These are phyloP conservation scores for Adansonia rubrostipa DNA, from an alignment of 441 rosid species.

Conservation along the genomic window DNA sequence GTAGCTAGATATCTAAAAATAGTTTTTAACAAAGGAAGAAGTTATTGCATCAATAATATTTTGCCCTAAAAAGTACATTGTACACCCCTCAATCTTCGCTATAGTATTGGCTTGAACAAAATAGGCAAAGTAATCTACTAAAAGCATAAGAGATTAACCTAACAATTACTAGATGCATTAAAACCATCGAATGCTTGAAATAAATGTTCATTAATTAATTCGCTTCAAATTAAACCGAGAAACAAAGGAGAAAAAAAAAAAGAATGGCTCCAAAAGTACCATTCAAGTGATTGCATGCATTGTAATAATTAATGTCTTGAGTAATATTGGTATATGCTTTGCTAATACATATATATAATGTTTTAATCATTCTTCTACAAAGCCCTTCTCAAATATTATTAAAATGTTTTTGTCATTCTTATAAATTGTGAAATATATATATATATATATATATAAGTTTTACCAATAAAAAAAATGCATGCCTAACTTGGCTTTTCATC, in stretches of 20 bases:
- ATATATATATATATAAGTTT: too few species aligned
- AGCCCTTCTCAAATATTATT: neutral
- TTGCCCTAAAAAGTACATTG: neutral
- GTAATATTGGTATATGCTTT: neutral
- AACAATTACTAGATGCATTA: constrained; percentile 1
- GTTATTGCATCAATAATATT: neutral
- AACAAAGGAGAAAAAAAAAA: neutral
- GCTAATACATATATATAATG: neutral
- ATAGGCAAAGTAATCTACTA: neutral
- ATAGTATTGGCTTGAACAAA: neutral
- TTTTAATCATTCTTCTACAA: neutral
- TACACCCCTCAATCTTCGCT: neutral
- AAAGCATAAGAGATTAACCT: constrained; percentile 15
- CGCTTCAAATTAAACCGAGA: neutral
- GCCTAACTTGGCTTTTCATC: neutral
- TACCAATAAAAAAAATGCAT: neutral
- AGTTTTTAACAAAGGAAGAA: neutral
- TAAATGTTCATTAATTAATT: constrained; percentile 11
- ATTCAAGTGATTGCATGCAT: neutral
- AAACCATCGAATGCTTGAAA: neutral
- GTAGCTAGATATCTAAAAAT: neutral
- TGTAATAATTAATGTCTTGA: neutral
- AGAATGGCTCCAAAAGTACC: neutral
- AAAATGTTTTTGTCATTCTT: neutral
- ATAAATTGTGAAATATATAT: neutral